Conservation (phyloP, 78 protist species). For the Dictyostelium intermedium region DNA sequence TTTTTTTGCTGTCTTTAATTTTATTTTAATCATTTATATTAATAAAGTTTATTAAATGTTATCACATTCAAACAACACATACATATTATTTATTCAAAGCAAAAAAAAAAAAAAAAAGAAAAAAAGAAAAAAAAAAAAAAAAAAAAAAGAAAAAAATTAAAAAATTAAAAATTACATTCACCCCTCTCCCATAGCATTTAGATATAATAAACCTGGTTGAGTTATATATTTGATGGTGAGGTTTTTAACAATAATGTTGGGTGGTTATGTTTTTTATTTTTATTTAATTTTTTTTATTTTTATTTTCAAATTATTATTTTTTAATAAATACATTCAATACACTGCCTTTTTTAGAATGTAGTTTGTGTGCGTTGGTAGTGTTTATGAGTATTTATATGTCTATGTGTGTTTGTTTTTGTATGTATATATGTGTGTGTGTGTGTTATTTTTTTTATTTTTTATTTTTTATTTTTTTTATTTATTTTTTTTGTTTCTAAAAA, state of each 20-base stretch:
- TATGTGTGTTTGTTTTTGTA: too few relatives aligned
- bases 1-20: too few relatives aligned
- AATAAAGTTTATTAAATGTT: too few relatives aligned
- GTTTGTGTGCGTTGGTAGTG: not conserved
- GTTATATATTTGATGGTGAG: not conserved
- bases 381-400: too few relatives aligned
- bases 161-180: not conserved
- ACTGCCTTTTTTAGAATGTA: not conserved
- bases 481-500: not conserved
- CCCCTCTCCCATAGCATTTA: not conserved
- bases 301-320: not conserved
- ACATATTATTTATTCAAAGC: too few relatives aligned
- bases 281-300: not conserved
- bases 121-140: too few relatives aligned
- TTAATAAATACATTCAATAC: not conserved
- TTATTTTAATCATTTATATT: too few relatives aligned
- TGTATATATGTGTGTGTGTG: too few relatives aligned
- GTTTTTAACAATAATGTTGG: not conserved
- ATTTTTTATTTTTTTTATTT: too few relatives aligned
- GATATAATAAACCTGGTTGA: not conserved
- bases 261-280: not conserved
- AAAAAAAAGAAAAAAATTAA: too few relatives aligned
- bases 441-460: too few relatives aligned
- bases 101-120: not conserved
- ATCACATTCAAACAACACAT: not conserved